These are phyloP conservation scores for Oryza glumipatula DNA, from an alignment of 176 grass and related monocot species.

Conservation along the genomic window DNA sequence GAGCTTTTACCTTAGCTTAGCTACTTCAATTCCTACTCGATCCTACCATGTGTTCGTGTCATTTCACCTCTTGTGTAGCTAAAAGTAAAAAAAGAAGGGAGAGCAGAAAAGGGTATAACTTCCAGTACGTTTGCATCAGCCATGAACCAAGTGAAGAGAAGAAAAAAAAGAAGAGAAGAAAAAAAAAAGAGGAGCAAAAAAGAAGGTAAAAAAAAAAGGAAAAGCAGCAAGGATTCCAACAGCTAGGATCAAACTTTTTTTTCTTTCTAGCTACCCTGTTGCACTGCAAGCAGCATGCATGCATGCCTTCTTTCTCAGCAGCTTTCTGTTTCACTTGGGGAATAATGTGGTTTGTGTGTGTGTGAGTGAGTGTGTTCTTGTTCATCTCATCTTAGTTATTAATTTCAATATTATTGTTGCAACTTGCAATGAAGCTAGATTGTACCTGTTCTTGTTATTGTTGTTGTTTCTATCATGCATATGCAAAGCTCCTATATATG, in stretches of 20 bases:
- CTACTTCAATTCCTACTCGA: no score
- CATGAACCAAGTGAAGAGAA: background rate
- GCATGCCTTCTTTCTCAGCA: constrained; percentile 34
- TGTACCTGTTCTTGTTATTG: background rate
- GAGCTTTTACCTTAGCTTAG: background rate
- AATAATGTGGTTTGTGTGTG: constrained; percentile 26
- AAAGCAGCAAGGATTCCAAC: constrained; percentile 14
- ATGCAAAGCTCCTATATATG: constrained; percentile 12
- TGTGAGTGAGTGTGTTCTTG: background rate
- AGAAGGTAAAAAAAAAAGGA: no score
- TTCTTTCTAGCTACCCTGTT: background rate
- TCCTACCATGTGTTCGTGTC: constrained; percentile 33
- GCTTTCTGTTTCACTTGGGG: constrained; percentile 39
- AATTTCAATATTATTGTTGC: constrained; percentile 5
- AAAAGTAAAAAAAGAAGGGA: constrained; percentile 35
- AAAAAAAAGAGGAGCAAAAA: background rate
- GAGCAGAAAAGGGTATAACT: constrained; percentile 10
- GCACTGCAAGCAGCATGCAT: constrained; percentile 4
- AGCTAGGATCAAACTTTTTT: background rate
- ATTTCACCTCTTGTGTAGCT: constrained; percentile 19
- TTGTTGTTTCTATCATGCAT: background rate
- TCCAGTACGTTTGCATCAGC: background rate
- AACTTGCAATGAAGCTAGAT: background rate
- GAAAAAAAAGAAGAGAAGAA: background rate
- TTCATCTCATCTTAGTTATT: background rate